Evolutionary conservation across 169 alveolate genomes (phyloP).

Genomic region (Babesia gibsoni): DNA sequence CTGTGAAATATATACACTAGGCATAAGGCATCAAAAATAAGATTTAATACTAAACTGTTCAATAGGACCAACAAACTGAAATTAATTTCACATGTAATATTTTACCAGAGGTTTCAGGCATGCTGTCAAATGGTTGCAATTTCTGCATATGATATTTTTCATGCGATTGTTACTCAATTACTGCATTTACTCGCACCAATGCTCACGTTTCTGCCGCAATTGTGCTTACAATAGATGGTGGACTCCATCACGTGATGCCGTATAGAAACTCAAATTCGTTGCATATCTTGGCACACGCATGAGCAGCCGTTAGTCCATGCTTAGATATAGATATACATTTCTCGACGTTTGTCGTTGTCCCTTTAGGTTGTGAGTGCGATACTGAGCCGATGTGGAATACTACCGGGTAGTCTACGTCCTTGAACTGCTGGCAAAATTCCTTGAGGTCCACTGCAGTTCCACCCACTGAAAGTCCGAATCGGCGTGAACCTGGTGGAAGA

Average conservation of each 20-base stretch:
- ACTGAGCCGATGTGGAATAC: slow-evolving; percentile 85
- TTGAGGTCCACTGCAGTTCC: slow-evolving; percentile 70
- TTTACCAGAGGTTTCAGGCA: too few species aligned
- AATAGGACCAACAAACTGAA: too few species aligned
- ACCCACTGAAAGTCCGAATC: slow-evolving; percentile 79
- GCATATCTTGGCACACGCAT: slow-evolving; percentile 79
- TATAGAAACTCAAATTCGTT: slow-evolving; percentile 75
- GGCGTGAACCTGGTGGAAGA: slow-evolving; percentile 79
- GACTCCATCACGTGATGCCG: slow-evolving; percentile 55
- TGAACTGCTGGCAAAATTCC: slow-evolving; percentile 64
- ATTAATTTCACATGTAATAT: too few species aligned
- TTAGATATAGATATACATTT: slow-evolving; percentile 79
- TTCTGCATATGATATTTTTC: too few species aligned
- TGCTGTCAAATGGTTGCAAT: too few species aligned
- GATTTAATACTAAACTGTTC: too few species aligned
- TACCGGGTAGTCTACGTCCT: slow-evolving; percentile 63
- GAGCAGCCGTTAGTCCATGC: slow-evolving; percentile 85
- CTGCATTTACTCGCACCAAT: too few species aligned
- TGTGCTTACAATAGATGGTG: too few species aligned
- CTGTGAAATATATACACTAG: too few species aligned
- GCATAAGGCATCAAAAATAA: too few species aligned
- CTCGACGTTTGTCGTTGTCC: slow-evolving; percentile 69
- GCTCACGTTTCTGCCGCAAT: too few species aligned
- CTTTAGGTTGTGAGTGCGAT: slow-evolving; percentile 80
- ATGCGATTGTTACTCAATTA: too few species aligned